Percentiles rank a stretch among this genome's conserved stretches.
Conservation (phyloP, 2,329 filamentous ascomycete species). For the Apiospora pterosperma region DNA sequence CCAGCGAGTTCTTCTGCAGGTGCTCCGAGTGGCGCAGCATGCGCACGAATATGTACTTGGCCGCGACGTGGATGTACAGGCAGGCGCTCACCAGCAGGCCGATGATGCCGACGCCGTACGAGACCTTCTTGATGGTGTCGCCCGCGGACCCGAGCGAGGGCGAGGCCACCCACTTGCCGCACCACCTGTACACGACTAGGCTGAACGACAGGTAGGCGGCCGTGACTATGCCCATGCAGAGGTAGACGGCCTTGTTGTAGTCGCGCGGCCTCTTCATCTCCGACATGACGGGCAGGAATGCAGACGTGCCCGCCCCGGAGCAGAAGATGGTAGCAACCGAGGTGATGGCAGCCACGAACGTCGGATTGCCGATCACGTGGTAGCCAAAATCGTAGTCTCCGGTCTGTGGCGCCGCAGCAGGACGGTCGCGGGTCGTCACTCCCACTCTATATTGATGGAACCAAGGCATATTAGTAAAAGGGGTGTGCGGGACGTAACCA, state of each 20-base stretch:
- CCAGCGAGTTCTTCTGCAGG: slow-evolving; percentile 24
- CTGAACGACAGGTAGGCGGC: slow-evolving; percentile 55
- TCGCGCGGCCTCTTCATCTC: slow-evolving; percentile 61
- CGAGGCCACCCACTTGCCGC: slow-evolving; percentile 59
- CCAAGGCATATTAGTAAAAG: not conserved
- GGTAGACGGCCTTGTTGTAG: slow-evolving; percentile 57
- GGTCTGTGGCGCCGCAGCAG: slow-evolving; percentile 56
- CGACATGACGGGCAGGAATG: slow-evolving; percentile 61
- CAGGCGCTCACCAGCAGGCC: slow-evolving; percentile 45
- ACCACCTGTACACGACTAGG: slow-evolving; percentile 59
- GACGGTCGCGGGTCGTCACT: slow-evolving; percentile 54
- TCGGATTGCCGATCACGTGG: slow-evolving; percentile 50
- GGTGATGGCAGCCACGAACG: slow-evolving; percentile 56
- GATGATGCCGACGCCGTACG: slow-evolving; percentile 56
- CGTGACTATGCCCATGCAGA: slow-evolving; percentile 56
- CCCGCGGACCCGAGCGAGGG: slow-evolving; percentile 61
- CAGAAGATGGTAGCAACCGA: slow-evolving; percentile 58
- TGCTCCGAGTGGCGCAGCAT: slow-evolving; percentile 25
- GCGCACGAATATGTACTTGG: slow-evolving; percentile 32
- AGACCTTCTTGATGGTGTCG: slow-evolving; percentile 54
- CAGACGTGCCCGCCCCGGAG: slow-evolving; percentile 54
- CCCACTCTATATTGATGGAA: slow-evolving; percentile 36
- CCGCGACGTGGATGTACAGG: slow-evolving; percentile 28
- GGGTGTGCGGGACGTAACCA: not conserved
- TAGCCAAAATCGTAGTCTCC: slow-evolving; percentile 60